Base-by-base conservation (phyloP, 2,329 filamentous ascomycete species). In the Didymella pomorum region DNA sequence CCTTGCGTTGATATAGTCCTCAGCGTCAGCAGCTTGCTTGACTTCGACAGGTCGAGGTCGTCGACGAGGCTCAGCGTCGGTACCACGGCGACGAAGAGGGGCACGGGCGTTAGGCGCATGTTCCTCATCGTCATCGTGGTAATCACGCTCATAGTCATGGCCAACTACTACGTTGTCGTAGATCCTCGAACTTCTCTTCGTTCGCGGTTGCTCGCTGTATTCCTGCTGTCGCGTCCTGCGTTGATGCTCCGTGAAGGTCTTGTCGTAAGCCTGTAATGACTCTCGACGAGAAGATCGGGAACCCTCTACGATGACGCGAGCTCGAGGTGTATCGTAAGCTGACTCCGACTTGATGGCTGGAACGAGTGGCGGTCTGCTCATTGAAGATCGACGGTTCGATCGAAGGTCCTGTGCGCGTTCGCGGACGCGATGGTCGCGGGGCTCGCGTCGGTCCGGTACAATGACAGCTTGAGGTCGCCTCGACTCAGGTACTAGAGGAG, bases 301-400 rank as follows among this genome's bases (percentile, higher is more conserved):
- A 47, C 62, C 60, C 44, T 76, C 73, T 21, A 77, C 71, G 33
- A 69, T 51, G 11, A 76, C 62, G 25, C 63, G 66, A 8, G 68
- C 67, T 35, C 58, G 53, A 4, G 63, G 65, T 18, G 67, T 68
- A 25, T 70, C 65, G 39, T 70, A 72, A 14, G 68, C 65, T 11
- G 73, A 74, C 26, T 69, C 71, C 2, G 72, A 65, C 48, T 76
- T 75, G 18, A 73, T 74, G 3, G 70, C 56, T 25, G 71, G 76
- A 3, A 71, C 66, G 21, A 77, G 61, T 4, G 75, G 70, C 9
- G 76, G 76, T 35, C 74, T 73, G 45, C 70, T 72, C 28, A 65
- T 33, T 0, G 72, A 74, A 3, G 57, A 25, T 0, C 70, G 63
- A 12, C 61, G 71, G 10, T 56, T 64, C 54, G 56, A 58, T 39